A percentile compares a stretch with the other conserved stretches of the same genome.
phyloP scores from a whole-genome alignment of 306 rosid species.

The Begonia loranthoides region DNA sequence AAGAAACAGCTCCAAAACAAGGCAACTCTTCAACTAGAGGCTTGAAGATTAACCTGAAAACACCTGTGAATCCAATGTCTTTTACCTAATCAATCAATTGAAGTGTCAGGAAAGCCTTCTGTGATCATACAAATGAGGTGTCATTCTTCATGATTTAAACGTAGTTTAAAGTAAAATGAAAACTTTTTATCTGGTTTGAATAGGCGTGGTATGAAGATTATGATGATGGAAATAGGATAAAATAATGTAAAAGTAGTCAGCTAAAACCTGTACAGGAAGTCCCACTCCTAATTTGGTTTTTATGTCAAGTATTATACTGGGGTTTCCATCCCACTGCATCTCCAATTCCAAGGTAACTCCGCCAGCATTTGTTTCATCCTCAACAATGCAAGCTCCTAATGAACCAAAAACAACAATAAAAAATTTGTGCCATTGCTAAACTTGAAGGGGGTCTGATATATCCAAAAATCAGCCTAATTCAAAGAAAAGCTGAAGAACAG shows the following conservation, averaged over 20 bases:
- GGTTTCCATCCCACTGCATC: constrained; percentile 96
- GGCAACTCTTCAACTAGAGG: constrained; percentile 83
- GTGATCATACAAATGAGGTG: too few species aligned
- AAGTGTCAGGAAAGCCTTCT: constrained; percentile 16
- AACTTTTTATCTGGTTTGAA: too few species aligned
- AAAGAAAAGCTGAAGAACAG: too few species aligned
- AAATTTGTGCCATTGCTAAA: too few species aligned
- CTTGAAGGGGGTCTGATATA: too few species aligned
- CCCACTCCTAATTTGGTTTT: constrained; percentile 65
- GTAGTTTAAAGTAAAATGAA: too few species aligned
- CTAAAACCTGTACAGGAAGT: constrained; percentile 75
- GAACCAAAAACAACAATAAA: constrained; percentile 7
- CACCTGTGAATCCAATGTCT: constrained; percentile 97
- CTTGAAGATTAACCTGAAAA: constrained; percentile 93
- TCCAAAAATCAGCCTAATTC: too few species aligned
- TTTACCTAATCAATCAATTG: constrained; percentile 65
- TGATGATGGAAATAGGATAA: too few species aligned
- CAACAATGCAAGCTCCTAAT: constrained; percentile 55
- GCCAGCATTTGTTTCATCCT: constrained; percentile 34
- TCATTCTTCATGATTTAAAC: too few species aligned
- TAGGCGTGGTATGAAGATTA: too few species aligned
- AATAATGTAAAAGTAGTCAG: neutral
- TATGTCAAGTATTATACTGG: constrained; percentile 59
- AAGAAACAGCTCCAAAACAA: constrained; percentile 73
- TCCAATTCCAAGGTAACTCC: constrained; percentile 80